A percentile compares a stretch with the other conserved stretches of the same genome.
Evolutionary conservation across 164 flowering plant genomes (phyloP).

Genomic region (Malania oleifera): DNA sequence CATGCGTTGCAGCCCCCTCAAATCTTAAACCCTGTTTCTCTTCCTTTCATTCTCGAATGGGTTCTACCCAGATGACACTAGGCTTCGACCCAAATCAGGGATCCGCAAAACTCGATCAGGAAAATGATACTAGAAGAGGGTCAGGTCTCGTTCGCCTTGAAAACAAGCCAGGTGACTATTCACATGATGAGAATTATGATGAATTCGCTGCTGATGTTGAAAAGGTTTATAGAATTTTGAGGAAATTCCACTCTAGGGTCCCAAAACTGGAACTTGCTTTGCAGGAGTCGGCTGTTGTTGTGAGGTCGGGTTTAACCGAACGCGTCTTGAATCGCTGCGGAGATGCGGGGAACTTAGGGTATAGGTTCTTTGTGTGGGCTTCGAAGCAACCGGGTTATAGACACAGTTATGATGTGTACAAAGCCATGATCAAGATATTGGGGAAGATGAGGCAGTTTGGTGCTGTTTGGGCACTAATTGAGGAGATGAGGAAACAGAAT

Average conservation of each 20-base stretch:
- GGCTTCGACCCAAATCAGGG: conserved; percentile 3
- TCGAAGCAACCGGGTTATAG: conserved; percentile 71
- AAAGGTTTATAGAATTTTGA: conserved; percentile 58
- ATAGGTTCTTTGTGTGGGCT: conserved; percentile 74
- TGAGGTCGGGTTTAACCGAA: conserved; percentile 55
- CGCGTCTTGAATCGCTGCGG: conserved; percentile 81
- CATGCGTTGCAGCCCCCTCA: not conserved
- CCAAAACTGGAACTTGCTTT: conserved; percentile 83
- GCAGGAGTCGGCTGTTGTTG: conserved; percentile 44
- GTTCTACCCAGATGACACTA: not conserved
- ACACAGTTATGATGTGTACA: conserved; percentile 72
- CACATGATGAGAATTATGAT: conserved; percentile 18
- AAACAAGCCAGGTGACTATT: conserved; percentile 3
- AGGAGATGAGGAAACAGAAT: conserved; percentile 74
- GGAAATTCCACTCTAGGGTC: conserved; percentile 66
- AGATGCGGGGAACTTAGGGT: conserved; percentile 84
- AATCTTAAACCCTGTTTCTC: not conserved
- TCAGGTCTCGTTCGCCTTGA: conserved; percentile 31
- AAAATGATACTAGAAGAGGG: conserved; percentile 2
- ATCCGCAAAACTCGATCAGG: not conserved
- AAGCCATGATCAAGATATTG: conserved; percentile 62
- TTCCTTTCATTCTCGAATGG: conserved; percentile 10
- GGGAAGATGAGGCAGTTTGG: conserved; percentile 90
- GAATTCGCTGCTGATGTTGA: conserved; percentile 66
- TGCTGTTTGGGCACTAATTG: conserved; percentile 85